phyloP scores from a whole-genome alignment of 2,329 filamentous ascomycete species.

The Aureobasidium sp. region DNA sequence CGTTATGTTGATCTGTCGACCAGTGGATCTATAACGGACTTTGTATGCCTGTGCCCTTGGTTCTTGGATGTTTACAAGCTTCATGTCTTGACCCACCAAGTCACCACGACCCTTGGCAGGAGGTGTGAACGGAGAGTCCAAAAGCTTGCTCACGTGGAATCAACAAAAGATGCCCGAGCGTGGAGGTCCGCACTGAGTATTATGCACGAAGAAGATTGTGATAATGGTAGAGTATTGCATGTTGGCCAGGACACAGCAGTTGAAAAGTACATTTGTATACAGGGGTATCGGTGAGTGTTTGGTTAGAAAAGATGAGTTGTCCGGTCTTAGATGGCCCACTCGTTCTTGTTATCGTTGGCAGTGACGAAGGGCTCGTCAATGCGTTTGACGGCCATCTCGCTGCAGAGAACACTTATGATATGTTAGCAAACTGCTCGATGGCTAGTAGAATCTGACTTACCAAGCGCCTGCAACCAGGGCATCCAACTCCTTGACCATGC shows the following conservation, averaged over 20 bases:
- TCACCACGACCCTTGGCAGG: not conserved
- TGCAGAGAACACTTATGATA: slow-evolving; percentile 69
- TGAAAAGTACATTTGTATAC: not conserved
- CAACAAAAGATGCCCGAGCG: too few relatives aligned
- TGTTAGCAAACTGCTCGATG: not conserved
- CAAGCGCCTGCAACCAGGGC: slow-evolving; percentile 84
- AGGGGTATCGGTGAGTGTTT: not conserved
- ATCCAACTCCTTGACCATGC: slow-evolving; percentile 80
- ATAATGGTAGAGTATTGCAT: not conserved
- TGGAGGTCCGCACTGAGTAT: too few relatives aligned
- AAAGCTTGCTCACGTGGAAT: too few relatives aligned
- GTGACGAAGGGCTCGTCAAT: slow-evolving; percentile 89
- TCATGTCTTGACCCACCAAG: not conserved
- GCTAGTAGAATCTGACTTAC: slow-evolving; percentile 42
- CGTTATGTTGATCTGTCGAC: not conserved
- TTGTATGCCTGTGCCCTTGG: not conserved
- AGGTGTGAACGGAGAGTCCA: not conserved
- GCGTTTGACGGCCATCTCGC: slow-evolving; percentile 87
- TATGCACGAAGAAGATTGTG: not conserved
- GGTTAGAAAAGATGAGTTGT: not conserved
- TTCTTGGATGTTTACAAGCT: not conserved
- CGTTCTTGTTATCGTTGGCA: slow-evolving; percentile 61
- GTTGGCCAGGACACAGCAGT: too few relatives aligned
- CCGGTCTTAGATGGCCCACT: slow-evolving; percentile 57
- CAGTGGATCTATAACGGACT: not conserved